Evolutionary conservation across 2,329 filamentous ascomycete genomes (phyloP).

Genomic region (Trematosphaeria pertusa): DNA sequence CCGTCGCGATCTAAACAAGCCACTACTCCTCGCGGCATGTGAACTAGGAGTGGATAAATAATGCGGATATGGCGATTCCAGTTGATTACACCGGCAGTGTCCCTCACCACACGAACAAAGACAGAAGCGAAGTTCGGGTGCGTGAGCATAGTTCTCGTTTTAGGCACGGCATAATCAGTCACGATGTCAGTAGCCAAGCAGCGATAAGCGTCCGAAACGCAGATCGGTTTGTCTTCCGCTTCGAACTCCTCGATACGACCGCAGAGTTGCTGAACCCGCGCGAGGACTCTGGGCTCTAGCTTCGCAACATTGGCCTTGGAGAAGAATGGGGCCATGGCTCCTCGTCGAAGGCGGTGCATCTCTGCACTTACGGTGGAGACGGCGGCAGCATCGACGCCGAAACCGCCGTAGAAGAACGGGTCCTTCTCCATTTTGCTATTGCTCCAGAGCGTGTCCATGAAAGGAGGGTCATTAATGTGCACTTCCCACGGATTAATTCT

Average conservation of each 20-base stretch:
- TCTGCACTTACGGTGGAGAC: slow-evolving; percentile 25
- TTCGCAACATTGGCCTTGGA: slow-evolving; percentile 29
- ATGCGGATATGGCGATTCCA: slow-evolving; percentile 18
- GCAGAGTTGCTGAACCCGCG: slow-evolving; percentile 15
- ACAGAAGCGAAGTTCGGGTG: slow-evolving; percentile 15
- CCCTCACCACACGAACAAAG: slow-evolving; percentile 12
- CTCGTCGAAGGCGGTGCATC: slow-evolving; percentile 24
- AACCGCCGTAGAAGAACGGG: slow-evolving; percentile 20
- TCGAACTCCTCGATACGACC: slow-evolving; percentile 11
- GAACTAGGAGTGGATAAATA: slow-evolving; percentile 6
- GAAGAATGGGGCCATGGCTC: slow-evolving; percentile 32
- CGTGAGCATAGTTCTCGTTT: slow-evolving; percentile 13
- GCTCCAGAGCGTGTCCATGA: slow-evolving; percentile 15
- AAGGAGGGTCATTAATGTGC: slow-evolving; percentile 23
- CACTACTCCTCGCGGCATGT: slow-evolving; percentile 7
- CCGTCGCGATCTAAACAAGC: slow-evolving; percentile 7
- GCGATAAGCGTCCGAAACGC: slow-evolving; percentile 18
- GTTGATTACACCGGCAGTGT: slow-evolving; percentile 8
- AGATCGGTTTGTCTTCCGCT: slow-evolving; percentile 5
- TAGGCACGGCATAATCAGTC: slow-evolving; percentile 18
- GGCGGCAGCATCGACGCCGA: slow-evolving; percentile 12
- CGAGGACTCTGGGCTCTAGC: slow-evolving; percentile 26
- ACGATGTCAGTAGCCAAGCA: slow-evolving; percentile 22
- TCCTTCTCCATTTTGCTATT: slow-evolving; percentile 20
- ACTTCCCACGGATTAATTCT: slow-evolving; percentile 22